Percentiles rank a stretch among this genome's conserved stretches.
Evolutionary conservation across 441 rosid genomes (phyloP).

Genomic region (Syzygium syzygioides): DNA sequence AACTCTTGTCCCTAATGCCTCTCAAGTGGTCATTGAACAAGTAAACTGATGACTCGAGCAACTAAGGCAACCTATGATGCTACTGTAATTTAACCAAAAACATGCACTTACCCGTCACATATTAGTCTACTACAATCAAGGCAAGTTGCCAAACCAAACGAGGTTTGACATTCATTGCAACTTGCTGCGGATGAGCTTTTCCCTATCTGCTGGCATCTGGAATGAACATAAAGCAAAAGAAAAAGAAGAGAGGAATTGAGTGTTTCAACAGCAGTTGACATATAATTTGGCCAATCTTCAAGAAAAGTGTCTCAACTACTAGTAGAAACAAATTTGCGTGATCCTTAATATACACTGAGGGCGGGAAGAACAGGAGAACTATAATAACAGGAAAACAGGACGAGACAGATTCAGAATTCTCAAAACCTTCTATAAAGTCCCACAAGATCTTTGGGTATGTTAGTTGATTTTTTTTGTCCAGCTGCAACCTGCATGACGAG

Average conservation of each 20-base stretch:
- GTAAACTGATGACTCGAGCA: neutral
- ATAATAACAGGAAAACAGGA: neutral
- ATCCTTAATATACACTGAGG: neutral
- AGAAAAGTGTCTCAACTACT: neutral
- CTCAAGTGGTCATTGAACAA: neutral
- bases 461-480: constrained; percentile 24
- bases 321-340: neutral
- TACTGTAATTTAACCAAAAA: neutral
- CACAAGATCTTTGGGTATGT: constrained; percentile 46
- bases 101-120: constrained; percentile 49
- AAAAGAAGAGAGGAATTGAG: neutral
- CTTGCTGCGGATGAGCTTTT: constrained; percentile 32
- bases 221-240: constrained; percentile 3
- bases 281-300: neutral
- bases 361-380: neutral
- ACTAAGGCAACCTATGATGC: neutral
- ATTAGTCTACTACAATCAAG: constrained; percentile 47
- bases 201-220: constrained; percentile 59
- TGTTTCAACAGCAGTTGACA: neutral
- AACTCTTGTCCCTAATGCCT: neutral
- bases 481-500: constrained; percentile 17
- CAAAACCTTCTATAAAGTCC: constrained; percentile 53
- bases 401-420: neutral
- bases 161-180: constrained; percentile 45
- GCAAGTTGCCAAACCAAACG: constrained; percentile 57